Evolutionary conservation across 2,329 filamentous ascomycete genomes (phyloP), one percentile per base, ranked within the genome.

Genomic region (Colletotrichum theobromicola): DNA sequence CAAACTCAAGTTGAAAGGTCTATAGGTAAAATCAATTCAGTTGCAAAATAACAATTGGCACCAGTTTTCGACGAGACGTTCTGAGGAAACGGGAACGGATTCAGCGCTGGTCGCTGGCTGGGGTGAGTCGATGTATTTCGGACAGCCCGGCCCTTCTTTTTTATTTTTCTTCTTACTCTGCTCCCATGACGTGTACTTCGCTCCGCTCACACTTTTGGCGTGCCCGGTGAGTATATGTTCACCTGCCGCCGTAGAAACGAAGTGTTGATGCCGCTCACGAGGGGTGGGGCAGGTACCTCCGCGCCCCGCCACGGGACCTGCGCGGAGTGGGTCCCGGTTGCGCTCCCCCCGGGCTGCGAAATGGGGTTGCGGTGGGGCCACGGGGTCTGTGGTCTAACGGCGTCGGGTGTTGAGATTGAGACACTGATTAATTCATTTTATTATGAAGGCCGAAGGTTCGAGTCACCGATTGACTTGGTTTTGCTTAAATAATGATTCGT

Each of bases 381-480:
- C 57, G 57, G 18, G 57, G n/a, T 34, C 12, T 18, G 12, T 61
- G n/a, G 57, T 16, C 30, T 8, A 61, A 15, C 4, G 30, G 57
- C 30, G 21, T 7, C 1, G 0, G 3, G 2, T 7, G 10, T 50
- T 21, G n/a, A 21, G 42, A 12, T 3, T 50, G 42, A 46, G 1
- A 12, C 0, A 3, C 4, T 0, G 5, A 46, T 46, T 7, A 2
- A 46, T 12, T 4, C 4, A 46, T n/a, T n/a, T n/a, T n/a, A n/a
- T n/a, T n/a, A n/a, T n/a, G n/a, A 1, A 46, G n/a, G 3, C 0
- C n/a, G 0, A 21, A 3, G 3, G n/a, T 46, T 46, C 42, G n/a
- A 46, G 18, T 46, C 35, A 42, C 3, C 0, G 0, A 4, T 42
- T 2, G 0, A 4, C n/a, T 2, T 5, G 0, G 12, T 7, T 46